Conservation (phyloP, 2,329 filamentous ascomycete species). For the Hypocrella siamensis region DNA sequence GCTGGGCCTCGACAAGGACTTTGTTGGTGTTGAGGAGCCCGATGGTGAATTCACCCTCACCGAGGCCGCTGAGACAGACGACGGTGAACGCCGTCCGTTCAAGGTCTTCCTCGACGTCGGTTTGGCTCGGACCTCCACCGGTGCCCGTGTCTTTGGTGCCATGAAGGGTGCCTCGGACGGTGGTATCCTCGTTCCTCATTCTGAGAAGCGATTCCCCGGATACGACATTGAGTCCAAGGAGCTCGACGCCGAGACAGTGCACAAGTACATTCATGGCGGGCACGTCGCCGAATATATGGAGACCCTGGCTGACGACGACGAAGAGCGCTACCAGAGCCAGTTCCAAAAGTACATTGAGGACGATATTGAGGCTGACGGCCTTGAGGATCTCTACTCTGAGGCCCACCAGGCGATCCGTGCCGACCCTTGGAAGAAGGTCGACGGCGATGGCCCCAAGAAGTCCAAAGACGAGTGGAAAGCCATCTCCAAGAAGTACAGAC, state of each 20-base stretch:
- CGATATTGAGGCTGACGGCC: constrained; percentile 86
- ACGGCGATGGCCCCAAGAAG: constrained; percentile 68
- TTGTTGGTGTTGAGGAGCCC: constrained; percentile 90
- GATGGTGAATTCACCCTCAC: constrained; percentile 94
- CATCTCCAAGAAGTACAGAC: constrained; percentile 82
- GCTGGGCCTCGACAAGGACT: constrained; percentile 86
- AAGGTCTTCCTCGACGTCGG: constrained; percentile 98
- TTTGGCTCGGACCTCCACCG: constrained; percentile 91
- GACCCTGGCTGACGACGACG: constrained; percentile 96
- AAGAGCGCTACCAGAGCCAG: constrained; percentile 98
- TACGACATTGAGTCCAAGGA: constrained; percentile 97
- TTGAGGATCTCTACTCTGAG: constrained; percentile 92
- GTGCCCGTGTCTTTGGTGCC: constrained; percentile 96
- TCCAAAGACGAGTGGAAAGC: constrained; percentile 93
- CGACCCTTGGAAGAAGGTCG: constrained; percentile 93
- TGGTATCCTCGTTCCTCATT: constrained; percentile 93
- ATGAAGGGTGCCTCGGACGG: constrained; percentile 99
- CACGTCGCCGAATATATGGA: constrained; percentile 99
- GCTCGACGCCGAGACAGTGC: constrained; percentile 89
- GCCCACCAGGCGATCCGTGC: constrained; percentile 94
- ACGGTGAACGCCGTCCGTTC: constrained; percentile 94
- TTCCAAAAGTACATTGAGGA: constrained; percentile 97
- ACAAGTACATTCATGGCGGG: constrained; percentile 98
- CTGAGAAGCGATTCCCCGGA: constrained; percentile 98
- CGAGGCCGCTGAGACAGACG: constrained; percentile 81